Base-by-base conservation (phyloP, 148 eudicot species). In the Cornus florida region DNA sequence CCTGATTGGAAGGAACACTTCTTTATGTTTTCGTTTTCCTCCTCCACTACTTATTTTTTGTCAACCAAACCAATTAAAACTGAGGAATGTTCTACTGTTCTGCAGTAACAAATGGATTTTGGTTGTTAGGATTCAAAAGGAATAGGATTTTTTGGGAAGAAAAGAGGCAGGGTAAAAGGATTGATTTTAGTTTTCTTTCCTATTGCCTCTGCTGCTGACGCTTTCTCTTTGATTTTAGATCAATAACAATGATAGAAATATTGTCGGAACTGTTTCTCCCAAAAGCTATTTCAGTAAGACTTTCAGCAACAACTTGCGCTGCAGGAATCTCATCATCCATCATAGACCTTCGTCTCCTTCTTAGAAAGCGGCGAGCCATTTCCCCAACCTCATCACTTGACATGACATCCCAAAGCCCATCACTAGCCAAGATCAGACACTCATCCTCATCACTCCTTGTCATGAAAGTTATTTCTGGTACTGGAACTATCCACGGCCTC, bases 341-440 rank as follows among this genome's bases (percentile, higher is more conserved):
- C 77, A 74, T 71, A 32, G 81, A 75, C 78, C 88, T 86, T 5
- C 89, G 88, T 67, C 84, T 69, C 65, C 88, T 73, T 84, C 93
- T 88, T 8, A 92, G 75, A 70, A 92, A 78, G 59, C 93, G 92
- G 24, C 94, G 90, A 39, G 92, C 93, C 41, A 90, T 83, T 70
- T 92, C 86, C 7, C 98, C 92, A 0, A 86, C 97, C 75, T 92
- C 88, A 6, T 88, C 94, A 77, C 88, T 94, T 10, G 94, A 82
- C 89, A 94, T 89, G 24, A 94, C 98, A 76, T 94, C 98, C 98
- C 98, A 92, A 53, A 94, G 89, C 10, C 98, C 98, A 67, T 94
- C 95, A 78, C 97, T 93, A 31, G 98, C 98, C 78, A 92, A 76
- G 59, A 94, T 83, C 75, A 94, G 72, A 76, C 95, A 94, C 84